Percentiles rank a stretch among this genome's conserved stretches.
Conservation (phyloP, 2,329 filamentous ascomycete genomes). For the Xylariaceae sp. region DNA sequence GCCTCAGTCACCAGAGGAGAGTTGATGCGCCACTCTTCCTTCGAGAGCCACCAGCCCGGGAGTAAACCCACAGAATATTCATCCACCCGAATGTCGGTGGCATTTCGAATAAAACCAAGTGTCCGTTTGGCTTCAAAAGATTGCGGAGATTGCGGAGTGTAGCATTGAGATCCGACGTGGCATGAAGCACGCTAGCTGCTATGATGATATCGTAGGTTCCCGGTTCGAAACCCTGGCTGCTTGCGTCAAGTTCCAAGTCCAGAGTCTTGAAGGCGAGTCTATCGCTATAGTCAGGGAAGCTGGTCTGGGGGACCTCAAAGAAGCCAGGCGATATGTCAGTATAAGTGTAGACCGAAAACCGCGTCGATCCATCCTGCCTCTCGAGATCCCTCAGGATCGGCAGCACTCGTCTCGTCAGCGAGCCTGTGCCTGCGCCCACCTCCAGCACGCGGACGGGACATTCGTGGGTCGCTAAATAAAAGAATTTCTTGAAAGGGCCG, state of each 20-base stretch:
- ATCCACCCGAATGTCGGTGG: conserved; percentile 5
- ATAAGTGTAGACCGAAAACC: conserved; percentile 28
- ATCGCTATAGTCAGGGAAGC: conserved; percentile 1
- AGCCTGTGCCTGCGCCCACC: conserved; percentile 32
- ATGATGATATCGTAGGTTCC: conserved; percentile 12
- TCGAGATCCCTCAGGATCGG: conserved; percentile 14
- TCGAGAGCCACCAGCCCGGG: conserved; percentile 1
- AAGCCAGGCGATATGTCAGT: conserved; percentile 30
- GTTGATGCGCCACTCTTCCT: neutral
- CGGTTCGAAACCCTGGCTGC: conserved; percentile 8
- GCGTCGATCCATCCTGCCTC: conserved; percentile 9
- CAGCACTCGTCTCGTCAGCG: conserved; percentile 24
- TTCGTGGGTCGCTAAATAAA: conserved; percentile 22
- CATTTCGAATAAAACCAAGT: conserved; percentile 9
- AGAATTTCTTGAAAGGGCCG: conserved; percentile 10
- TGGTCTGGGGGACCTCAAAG: conserved; percentile 9
- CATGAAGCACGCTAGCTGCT: conserved; percentile 13
- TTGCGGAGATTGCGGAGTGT: conserved; percentile 10
- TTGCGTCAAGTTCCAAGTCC: conserved; percentile 8
- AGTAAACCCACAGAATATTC: conserved; percentile 4
- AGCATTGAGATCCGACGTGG: conserved; percentile 8
- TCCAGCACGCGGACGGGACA: conserved; percentile 31
- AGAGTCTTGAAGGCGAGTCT: conserved; percentile 10
- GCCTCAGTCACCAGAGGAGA: conserved; percentile 1
- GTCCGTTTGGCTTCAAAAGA: conserved; percentile 9